These are phyloP conservation scores for Grammothele lineata DNA, from an alignment of 768 basidiomycete species.

Conservation along the genomic window DNA sequence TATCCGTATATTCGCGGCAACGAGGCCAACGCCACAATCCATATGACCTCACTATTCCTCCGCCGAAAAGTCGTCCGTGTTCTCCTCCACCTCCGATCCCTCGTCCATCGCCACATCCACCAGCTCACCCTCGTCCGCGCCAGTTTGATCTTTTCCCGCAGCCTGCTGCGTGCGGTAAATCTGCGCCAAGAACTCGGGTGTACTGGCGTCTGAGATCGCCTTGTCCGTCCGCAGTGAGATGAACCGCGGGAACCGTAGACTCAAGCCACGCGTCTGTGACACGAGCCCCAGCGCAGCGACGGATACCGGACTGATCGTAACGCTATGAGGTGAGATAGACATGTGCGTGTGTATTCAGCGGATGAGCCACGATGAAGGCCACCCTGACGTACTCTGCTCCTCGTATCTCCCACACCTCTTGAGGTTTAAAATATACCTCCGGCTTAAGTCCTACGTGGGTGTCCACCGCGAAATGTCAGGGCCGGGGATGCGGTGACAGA, in stretches of 20 bases:
- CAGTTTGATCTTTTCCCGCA: slow-evolving; percentile 30
- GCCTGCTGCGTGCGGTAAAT: slow-evolving; percentile 66
- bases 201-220: slow-evolving; percentile 64
- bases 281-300: slow-evolving; percentile 67
- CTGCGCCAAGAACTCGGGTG: slow-evolving; percentile 60
- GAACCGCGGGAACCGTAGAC: slow-evolving; percentile 87
- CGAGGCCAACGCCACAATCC: background rate
- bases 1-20: background rate
- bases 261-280: slow-evolving; percentile 60
- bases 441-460: slow-evolving; percentile 49
- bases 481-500: background rate
- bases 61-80: slow-evolving; percentile 3
- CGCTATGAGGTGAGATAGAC: no score
- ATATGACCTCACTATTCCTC: background rate
- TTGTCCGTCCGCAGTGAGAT: slow-evolving; percentile 74
- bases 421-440: slow-evolving; percentile 65
- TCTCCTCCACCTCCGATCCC: slow-evolving; percentile 19
- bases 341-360: slow-evolving; percentile 1
- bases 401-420: slow-evolving; percentile 87
- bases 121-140: slow-evolving; percentile 56
- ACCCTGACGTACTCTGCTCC: slow-evolving; percentile 52
- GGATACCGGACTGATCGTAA: slow-evolving; percentile 84
- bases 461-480: no score
- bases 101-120: slow-evolving; percentile 45
- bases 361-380: background rate